Conservation (phyloP, 371 early-diverging fungal genomes). For the Rhizomucor miehei region DNA sequence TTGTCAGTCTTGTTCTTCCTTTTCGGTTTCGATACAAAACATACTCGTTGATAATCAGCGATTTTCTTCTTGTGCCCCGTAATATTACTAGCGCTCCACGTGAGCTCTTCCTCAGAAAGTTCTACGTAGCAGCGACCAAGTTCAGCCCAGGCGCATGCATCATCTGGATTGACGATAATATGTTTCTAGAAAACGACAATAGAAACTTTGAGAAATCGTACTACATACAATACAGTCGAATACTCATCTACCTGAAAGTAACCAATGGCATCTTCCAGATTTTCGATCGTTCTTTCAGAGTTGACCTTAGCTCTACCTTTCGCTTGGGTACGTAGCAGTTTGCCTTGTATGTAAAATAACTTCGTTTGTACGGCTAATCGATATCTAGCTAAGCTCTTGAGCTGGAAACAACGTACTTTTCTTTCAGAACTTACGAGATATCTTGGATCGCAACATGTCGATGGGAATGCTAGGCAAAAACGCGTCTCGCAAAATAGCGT, state of each 20-base stretch:
- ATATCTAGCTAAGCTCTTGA: background rate
- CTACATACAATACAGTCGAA: background rate
- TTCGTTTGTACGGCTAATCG: slow-evolving; percentile 34
- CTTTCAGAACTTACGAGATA: slow-evolving; percentile 26
- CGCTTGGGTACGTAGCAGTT: slow-evolving; percentile 51
- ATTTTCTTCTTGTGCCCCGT: slow-evolving; percentile 45
- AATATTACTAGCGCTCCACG: slow-evolving; percentile 67
- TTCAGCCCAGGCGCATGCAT: slow-evolving; percentile 63
- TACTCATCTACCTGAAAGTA: slow-evolving; percentile 47
- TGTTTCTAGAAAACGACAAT: slow-evolving; percentile 23
- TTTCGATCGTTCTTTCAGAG: slow-evolving; percentile 55
- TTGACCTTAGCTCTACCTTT: slow-evolving; percentile 54
- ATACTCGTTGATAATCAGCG: slow-evolving; percentile 58
- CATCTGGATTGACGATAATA: slow-evolving; percentile 57
- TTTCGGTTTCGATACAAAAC: background rate
- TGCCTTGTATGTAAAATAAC: slow-evolving; percentile 65
- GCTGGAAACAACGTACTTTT: background rate
- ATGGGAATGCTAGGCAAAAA: slow-evolving; percentile 16
- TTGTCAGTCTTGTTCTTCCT: background rate
- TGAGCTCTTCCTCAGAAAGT: slow-evolving; percentile 63
- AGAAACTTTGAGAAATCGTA: background rate
- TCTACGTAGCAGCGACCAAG: slow-evolving; percentile 57
- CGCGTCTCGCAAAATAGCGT: slow-evolving; percentile 9
- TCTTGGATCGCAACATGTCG: slow-evolving; percentile 5
- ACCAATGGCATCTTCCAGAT: slow-evolving; percentile 59